These are phyloP conservation scores for Cercospora citrullina DNA, from an alignment of 2,329 filamentous ascomycete species.

Conservation along the genomic window DNA sequence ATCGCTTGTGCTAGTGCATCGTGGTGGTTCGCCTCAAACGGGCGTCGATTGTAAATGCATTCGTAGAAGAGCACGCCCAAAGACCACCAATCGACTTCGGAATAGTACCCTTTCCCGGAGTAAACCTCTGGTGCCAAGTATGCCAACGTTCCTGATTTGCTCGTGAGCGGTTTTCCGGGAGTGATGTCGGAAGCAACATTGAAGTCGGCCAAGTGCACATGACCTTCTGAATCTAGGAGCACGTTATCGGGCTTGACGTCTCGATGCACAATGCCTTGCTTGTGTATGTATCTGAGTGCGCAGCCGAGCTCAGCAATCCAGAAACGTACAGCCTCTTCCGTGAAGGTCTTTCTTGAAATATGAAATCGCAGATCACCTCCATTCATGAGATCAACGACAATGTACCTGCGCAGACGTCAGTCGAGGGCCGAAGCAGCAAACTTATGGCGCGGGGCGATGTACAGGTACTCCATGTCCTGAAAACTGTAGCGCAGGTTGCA, in stretches of 20 bases:
- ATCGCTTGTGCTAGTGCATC: conserved; percentile 78
- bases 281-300: conserved; percentile 82
- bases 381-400: conserved; percentile 97
- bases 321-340: conserved; percentile 92
- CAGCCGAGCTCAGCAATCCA: conserved; percentile 96
- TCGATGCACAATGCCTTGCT: conserved; percentile 83
- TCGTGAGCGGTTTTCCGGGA: conserved; percentile 78
- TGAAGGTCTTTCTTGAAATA: conserved; percentile 96
- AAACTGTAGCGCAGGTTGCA: conserved; percentile 99
- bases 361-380: conserved; percentile 96
- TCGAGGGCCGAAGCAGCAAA: conserved; percentile 32
- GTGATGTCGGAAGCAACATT: conserved; percentile 95
- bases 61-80: conserved; percentile 98
- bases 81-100: conserved; percentile 97
- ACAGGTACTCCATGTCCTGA: conserved; percentile 99
- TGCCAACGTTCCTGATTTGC: conserved; percentile 93
- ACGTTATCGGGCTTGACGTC: conserved; percentile 94
- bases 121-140: conserved; percentile 97
- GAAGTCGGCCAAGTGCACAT: conserved; percentile 97
- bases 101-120: conserved; percentile 81
- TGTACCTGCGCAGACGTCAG: conserved; percentile 58
- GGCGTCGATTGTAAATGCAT: conserved; percentile 98
- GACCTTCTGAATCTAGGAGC: conserved; percentile 80
- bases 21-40: conserved; percentile 88
- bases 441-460: conserved; percentile 28